Evolutionary conservation across 805 yeast genomes (phyloP), one percentile per base, ranked within the genome.

Genomic region (Metschnikowia colocasiae): DNA sequence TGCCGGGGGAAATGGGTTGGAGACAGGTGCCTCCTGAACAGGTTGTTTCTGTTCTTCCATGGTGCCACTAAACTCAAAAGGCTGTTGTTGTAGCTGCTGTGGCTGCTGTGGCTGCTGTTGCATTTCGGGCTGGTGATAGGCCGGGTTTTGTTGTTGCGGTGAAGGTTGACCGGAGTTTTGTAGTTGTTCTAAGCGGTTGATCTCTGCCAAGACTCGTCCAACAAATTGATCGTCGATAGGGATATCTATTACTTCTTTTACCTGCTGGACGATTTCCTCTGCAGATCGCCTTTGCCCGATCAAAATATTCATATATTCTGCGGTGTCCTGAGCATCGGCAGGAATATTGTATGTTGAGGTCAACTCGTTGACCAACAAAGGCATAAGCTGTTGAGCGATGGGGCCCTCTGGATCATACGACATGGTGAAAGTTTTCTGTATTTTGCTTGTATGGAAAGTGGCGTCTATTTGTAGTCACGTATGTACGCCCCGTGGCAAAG

Each of bases 241-340:
- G 3, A 78, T 76, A 45, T 83, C 85, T 51, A 84, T 81, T 43
- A 85, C 67, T 37, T 79, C 76, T 30, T 78, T 69, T 26, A 87
- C 73, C 59, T 86, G 94, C 16, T 65, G 67, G 16, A 77, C 74
- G 30, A 85, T 82, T 45, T 82, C 85, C 15, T 71, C 74, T 10
- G 83, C 77, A 5, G 80, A 68, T 58, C 83, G 81, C 56, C 83
- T 82, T 54, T 83, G 84, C 12, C 83, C 82, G 51, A 86, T 83
- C 62, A 86, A 69, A 37, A 85, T 76, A n/a, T 82, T 75, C 47
- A 86, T 80, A 59, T 79, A 86, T 63, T 86, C 94, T 12, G 94
- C 87, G 34, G 56, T 52, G 40, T 56, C 59, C 36, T 57, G 65
- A 18, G 76, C 74, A 49, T 72, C 76, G 39, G 70, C 75, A 5